Base-by-base conservation (phyloP, 169 alveolate genomes). In the Eimeria nieschulzi region DNA sequence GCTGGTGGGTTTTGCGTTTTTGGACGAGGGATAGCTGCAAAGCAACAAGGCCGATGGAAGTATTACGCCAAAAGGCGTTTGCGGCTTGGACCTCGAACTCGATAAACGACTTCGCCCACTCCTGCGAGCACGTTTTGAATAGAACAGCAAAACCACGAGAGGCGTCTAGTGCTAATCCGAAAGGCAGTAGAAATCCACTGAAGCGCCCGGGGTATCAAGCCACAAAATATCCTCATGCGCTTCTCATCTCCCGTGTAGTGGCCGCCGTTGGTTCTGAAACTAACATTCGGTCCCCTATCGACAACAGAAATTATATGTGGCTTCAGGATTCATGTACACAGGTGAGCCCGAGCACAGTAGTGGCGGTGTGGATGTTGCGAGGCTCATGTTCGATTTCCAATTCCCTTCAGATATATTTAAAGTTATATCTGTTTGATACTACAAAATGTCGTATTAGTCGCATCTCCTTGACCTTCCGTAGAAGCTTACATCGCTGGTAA, bases 81-180 rank as follows among this genome's bases (percentile, higher is more conserved):
- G 98, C 98, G 23, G 97, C 92, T 87, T 97, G 99, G 46, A 97
- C 95, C 90, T 97, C 99, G 93, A 97, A 97, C 71, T 96, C 97
- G 23, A 97, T 96, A 82, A 95, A 96, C 76, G 98, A 96, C 73
- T 96, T 93, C 26, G 94, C 96, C 99, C 99, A 97, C 90, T 96
- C 91, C 95, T 92, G 93, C 54, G 23, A 5, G 73, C 55, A 55
- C 51, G 46, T 33, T 33, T 33, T 33, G 46, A 33, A 33, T 33
- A 33, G 46, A 33, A 33, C 46, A 33, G 46, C 46, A 33, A 33
- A 33, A 33, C 46, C 46, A 33, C 46, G 3, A 33, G 46, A 33
- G 46, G 46, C 46, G 46, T 33, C 46, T 33, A 33, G 46, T 33
- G 46, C 46, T 33, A 33, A 33, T 33, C 46, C 3, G 46, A 33